phyloP scores from a whole-genome alignment of 2,329 filamentous ascomycete genomes.

The Albophoma yamanashiensis region DNA sequence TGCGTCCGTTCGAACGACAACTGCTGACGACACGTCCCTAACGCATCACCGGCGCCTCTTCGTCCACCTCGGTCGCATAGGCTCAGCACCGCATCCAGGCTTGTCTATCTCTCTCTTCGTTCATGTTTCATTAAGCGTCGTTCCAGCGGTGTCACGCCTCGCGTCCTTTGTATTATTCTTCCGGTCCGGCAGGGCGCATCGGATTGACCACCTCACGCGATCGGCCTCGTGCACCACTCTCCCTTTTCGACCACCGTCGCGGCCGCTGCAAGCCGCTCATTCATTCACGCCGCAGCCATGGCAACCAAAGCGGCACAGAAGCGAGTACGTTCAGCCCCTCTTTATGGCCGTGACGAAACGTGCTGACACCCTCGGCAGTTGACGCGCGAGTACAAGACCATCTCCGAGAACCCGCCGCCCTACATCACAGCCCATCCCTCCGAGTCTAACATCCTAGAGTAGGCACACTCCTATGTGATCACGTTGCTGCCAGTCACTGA shows the following conservation, averaged over 20 bases:
- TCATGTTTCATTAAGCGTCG: background rate
- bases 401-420: conserved; percentile 67
- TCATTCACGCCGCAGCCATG: conserved; percentile 32
- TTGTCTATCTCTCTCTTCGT: background rate
- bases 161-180: background rate
- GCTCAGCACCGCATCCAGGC: background rate
- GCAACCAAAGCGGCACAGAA: conserved; percentile 64
- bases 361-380: conserved; percentile 29
- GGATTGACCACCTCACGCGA: conserved; percentile 9
- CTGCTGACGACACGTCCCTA: background rate
- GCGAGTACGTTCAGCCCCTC: conserved; percentile 37
- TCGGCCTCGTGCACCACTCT: conserved; percentile 4
- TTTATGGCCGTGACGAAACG: background rate
- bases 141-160: background rate
- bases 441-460: conserved; percentile 86
- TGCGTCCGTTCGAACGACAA: background rate
- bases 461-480: conserved; percentile 16
- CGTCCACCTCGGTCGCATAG: background rate
- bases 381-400: conserved; percentile 52
- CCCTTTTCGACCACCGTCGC: background rate
- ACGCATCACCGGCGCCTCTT: background rate
- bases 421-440: conserved; percentile 86
- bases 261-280: background rate
- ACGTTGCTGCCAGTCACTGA: background rate
- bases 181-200: background rate